Evolutionary conservation across 768 basidiomycete species (phyloP).

Genomic region (Boletus sensibilis): DNA sequence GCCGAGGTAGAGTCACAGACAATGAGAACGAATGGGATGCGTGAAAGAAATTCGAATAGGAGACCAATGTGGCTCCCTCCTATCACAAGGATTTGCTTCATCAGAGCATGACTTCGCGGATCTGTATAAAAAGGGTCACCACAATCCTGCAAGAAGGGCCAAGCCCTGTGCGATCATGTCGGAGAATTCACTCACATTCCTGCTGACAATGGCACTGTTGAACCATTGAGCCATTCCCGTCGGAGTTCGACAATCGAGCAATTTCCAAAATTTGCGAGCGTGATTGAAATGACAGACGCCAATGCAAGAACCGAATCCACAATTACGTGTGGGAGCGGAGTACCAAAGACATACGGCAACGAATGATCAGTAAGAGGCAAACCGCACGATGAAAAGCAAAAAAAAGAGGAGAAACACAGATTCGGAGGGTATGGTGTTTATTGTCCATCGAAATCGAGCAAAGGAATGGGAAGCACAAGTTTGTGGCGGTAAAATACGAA

Average conservation of each 20-base stretch:
- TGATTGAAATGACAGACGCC: not conserved
- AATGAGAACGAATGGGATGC: no score
- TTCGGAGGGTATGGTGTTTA: conserved; percentile 14
- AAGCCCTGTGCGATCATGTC: not conserved
- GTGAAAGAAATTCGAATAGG: not conserved
- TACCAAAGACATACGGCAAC: conserved; percentile 27
- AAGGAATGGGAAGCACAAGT: conserved; percentile 18
- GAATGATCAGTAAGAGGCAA: conserved; percentile 15
- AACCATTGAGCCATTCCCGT: conserved; percentile 6
- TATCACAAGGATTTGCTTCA: not conserved
- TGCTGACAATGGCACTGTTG: conserved; percentile 63
- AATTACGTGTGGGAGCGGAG: conserved; percentile 29
- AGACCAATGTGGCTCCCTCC: not conserved
- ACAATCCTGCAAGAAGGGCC: no score
- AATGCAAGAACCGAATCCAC: conserved; percentile 22
- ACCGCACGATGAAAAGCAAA: conserved; percentile 9
- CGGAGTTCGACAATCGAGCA: not conserved
- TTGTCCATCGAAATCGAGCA: conserved; percentile 18
- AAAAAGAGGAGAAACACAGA: not conserved
- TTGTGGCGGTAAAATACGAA: conserved; percentile 19
- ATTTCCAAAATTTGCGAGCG: conserved; percentile 14
- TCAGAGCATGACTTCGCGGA: conserved; percentile 53
- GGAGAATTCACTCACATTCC: conserved; percentile 53
- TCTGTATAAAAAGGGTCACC: conserved; percentile 33
- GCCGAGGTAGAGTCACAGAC: not conserved